Evolutionary conservation across 805 yeast species (phyloP).

Genomic region (Ogataea nonfermentans): DNA sequence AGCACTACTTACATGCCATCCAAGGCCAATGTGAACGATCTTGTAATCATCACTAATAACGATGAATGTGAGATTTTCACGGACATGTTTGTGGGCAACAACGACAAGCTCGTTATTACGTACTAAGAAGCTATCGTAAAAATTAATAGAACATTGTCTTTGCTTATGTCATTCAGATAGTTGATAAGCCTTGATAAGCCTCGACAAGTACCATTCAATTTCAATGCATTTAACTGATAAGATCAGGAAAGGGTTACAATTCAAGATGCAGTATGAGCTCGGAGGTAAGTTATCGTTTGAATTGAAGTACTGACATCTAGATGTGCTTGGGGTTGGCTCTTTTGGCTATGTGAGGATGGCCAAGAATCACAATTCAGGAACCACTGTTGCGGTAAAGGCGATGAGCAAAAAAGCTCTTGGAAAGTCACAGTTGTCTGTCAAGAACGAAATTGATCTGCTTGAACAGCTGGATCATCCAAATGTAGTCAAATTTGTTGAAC

Average conservation of each 20-base stretch:
- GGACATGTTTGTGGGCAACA: constrained; percentile 7
- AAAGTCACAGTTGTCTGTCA: constrained; percentile 60
- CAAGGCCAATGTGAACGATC: constrained; percentile 5
- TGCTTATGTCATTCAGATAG: background rate
- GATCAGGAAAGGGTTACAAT: constrained; percentile 9
- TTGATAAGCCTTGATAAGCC: constrained; percentile 2
- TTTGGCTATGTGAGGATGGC: constrained; percentile 87
- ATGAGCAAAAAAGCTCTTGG: constrained; percentile 75
- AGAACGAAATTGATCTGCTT: constrained; percentile 69
- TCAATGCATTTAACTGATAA: constrained; percentile 12
- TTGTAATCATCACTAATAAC: constrained; percentile 5
- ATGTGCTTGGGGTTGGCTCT: constrained; percentile 84
- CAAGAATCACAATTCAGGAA: constrained; percentile 38
- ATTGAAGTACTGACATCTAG: constrained; percentile 17
- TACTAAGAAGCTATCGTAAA: background rate
- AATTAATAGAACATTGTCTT: background rate
- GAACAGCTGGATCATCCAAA: constrained; percentile 69
- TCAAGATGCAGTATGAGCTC: constrained; percentile 61
- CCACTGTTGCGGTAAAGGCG: constrained; percentile 82
- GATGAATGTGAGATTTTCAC: background rate
- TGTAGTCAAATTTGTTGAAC: constrained; percentile 77
- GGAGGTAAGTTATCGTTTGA: constrained; percentile 37
- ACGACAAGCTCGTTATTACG: constrained; percentile 7
- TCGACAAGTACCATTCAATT: background rate
- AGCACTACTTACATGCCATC: background rate